Base-by-base conservation (phyloP, 495 filamentous ascomycete genomes). In the Cudoniella acicularis region DNA sequence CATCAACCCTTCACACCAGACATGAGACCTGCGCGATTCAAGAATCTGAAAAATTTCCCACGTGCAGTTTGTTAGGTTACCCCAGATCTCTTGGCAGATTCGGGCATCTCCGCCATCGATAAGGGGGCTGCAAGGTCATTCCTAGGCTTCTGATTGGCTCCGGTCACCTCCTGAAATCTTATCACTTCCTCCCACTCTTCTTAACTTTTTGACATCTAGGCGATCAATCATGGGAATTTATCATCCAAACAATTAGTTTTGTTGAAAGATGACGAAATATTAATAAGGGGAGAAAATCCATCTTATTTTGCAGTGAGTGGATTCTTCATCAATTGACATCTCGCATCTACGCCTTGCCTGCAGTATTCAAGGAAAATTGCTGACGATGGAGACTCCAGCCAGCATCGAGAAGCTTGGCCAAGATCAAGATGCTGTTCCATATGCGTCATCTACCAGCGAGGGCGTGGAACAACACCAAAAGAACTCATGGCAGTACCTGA, bases 401-500 rank as follows among this genome's bases (percentile, higher is more conserved):
- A 57, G 56, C 43, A 52, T 25, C 16, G 61, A 64, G 42, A 64
- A 64, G 40, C n/a, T 56, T n/a, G 56, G 51, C 10, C 26, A 56
- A 16, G 61, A 56, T 10, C 25, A 64, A n/a, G 52, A 56, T 63
- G 49, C 49, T 16, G 22, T 30, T n/a, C 43, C 8, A 17, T 52
- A 64, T 59, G 56, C 56, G 6, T 52, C 61, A 1, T 64, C 61
- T 11, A 43, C 40, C 21, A 56, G 30, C 3, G 51, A 45, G 13
- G 52, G 52, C 10, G 52, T 47, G 3, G 24, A 21, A 23, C 22
- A 20, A 11, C 13, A 24, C 10, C 13, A 50, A 9, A 51, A 52
- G 36, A 41, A 21, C 11, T 63, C 65, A 25, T 70, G 62, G 65
- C 61, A 66, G 56, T 73, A 77, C 41, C 55, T 72, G 40, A 62